phyloP scores from a whole-genome alignment of 2,329 filamentous ascomycete genomes.

The Apiospora aurea region DNA sequence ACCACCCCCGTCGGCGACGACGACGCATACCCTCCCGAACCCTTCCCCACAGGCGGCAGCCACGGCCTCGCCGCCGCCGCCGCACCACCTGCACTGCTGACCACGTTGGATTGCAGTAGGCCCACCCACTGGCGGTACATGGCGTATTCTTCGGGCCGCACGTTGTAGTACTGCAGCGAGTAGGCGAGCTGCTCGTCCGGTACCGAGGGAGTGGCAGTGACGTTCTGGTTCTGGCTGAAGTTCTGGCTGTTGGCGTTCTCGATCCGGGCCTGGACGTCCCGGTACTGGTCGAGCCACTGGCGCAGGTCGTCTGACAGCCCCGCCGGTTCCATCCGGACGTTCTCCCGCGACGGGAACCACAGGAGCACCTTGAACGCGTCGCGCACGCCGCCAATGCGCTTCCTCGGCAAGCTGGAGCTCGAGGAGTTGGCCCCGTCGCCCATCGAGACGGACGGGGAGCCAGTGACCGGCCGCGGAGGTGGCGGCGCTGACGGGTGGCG shows the following conservation, averaged over 20 bases:
- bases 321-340: not conserved
- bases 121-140: slow-evolving; percentile 26
- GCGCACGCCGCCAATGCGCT: not conserved
- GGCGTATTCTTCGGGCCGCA: slow-evolving; percentile 25
- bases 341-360: not conserved
- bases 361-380: not conserved
- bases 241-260: not conserved
- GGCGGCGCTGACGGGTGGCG: not conserved
- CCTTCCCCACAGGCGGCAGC: not conserved
- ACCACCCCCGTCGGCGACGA: slow-evolving; percentile 4
- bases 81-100: not conserved
- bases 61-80: not conserved
- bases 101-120: slow-evolving; percentile 21
- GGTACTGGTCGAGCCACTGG: not conserved
- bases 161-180: slow-evolving; percentile 26
- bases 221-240: not conserved
- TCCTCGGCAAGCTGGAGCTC: not conserved
- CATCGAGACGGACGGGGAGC: not conserved
- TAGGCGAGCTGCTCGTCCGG: slow-evolving; percentile 4
- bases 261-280: slow-evolving; percentile 18
- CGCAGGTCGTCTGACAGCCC: slow-evolving; percentile 3
- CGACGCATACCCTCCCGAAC: not conserved
- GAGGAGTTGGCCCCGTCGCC: not conserved
- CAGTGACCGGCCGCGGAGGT: not conserved
- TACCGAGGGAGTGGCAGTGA: not conserved